A percentile compares a stretch with the other conserved stretches of the same genome.
Conservation (phyloP, 495 filamentous ascomycete genomes). For the Evansstolkia leycettana region DNA sequence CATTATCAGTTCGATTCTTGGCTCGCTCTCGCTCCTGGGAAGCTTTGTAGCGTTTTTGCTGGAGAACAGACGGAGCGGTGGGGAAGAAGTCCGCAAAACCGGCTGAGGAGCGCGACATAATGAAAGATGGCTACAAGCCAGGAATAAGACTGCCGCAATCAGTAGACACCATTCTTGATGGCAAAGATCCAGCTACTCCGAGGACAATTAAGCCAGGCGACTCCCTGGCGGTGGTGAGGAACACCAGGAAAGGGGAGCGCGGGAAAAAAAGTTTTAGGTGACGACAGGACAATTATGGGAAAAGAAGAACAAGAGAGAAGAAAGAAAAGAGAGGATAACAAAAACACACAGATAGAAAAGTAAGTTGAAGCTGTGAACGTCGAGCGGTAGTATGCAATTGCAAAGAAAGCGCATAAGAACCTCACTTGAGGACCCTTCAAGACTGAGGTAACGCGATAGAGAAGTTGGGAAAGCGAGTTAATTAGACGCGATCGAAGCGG, state of each 20-base stretch:
- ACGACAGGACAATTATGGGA: not conserved
- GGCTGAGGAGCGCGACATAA: slow-evolving; percentile 70
- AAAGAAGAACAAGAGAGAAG: too few species aligned
- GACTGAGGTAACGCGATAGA: too few species aligned
- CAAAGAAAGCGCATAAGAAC: too few species aligned
- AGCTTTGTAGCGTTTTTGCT: slow-evolving; percentile 36
- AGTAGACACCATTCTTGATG: slow-evolving; percentile 33
- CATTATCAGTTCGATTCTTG: slow-evolving; percentile 14
- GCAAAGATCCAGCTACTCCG: slow-evolving; percentile 6
- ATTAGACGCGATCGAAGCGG: too few species aligned
- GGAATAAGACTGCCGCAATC: slow-evolving; percentile 17
- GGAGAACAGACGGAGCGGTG: slow-evolving; percentile 60
- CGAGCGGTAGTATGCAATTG: too few species aligned
- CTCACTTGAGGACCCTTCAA: too few species aligned
- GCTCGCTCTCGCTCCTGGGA: slow-evolving; percentile 29
- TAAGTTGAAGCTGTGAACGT: too few species aligned
- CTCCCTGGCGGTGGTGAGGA: slow-evolving; percentile 9
- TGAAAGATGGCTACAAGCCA: slow-evolving; percentile 37
- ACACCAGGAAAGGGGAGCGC: too few species aligned
- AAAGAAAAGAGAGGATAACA: too few species aligned
- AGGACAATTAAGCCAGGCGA: slow-evolving; percentile 12
- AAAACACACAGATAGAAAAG: too few species aligned
- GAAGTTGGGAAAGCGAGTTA: too few species aligned
- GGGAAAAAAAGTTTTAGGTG: too few species aligned
- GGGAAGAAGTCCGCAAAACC: slow-evolving; percentile 88